A percentile compares a stretch with the other conserved stretches of the same genome.
These are phyloP conservation scores for Xylaria grammica DNA, from an alignment of 495 filamentous ascomycete species.

Conservation along the genomic window DNA sequence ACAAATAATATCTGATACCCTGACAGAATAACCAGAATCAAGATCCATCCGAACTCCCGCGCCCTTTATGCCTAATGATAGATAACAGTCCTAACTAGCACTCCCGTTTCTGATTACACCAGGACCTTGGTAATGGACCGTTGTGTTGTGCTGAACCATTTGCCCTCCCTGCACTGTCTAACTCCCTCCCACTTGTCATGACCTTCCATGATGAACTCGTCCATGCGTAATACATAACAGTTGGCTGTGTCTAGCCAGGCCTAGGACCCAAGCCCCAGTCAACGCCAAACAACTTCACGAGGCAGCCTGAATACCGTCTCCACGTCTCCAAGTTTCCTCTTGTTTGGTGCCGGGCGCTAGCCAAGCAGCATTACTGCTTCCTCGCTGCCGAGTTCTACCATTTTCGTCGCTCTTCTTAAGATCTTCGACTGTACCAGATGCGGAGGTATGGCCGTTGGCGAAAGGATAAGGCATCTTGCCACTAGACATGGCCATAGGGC, in stretches of 20 bases:
- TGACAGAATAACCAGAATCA: slow-evolving; percentile 13
- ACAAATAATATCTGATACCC: slow-evolving; percentile 12
- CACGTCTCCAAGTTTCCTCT: slow-evolving; percentile 78
- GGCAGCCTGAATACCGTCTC: slow-evolving; percentile 46
- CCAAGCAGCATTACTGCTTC: slow-evolving; percentile 66
- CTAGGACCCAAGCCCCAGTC: not conserved
- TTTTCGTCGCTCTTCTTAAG: slow-evolving; percentile 67
- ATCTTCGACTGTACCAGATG: slow-evolving; percentile 48
- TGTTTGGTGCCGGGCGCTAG: slow-evolving; percentile 75
- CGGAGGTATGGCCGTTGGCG: slow-evolving; percentile 42
- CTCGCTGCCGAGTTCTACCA: slow-evolving; percentile 57
- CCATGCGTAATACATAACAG: slow-evolving; percentile 26
- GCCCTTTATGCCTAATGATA: slow-evolving; percentile 15
- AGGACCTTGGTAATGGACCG: not conserved
- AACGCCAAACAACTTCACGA: slow-evolving; percentile 13
- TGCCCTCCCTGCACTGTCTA: slow-evolving; percentile 19
- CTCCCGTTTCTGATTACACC: not conserved
- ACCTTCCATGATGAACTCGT: slow-evolving; percentile 21
- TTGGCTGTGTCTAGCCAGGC: not conserved
- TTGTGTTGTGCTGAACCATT: slow-evolving; percentile 12
- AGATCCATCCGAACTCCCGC: slow-evolving; percentile 21
- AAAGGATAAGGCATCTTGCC: slow-evolving; percentile 32
- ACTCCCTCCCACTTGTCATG: slow-evolving; percentile 15
- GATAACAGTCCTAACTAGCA: not conserved
- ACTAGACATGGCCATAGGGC: slow-evolving; percentile 33